phyloP scores from a whole-genome alignment of 2,329 filamentous ascomycete genomes.

The Metarhizium brunneum region DNA sequence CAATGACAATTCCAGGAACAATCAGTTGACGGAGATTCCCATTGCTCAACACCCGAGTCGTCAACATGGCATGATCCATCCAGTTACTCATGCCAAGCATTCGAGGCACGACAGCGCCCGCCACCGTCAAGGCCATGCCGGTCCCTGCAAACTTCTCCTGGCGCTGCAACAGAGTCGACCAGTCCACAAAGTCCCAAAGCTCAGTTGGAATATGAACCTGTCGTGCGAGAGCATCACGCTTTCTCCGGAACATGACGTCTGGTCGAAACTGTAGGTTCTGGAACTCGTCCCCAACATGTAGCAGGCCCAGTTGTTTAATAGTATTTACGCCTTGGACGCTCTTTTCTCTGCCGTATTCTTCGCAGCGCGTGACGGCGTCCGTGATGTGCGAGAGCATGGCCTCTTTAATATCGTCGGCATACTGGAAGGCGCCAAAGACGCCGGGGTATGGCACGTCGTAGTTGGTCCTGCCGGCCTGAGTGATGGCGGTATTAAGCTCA shows the following conservation, averaged over 20 bases:
- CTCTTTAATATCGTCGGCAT: constrained; percentile 84
- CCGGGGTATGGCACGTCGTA: constrained; percentile 83
- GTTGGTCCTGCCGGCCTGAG: constrained; percentile 64
- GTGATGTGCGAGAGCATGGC: constrained; percentile 88
- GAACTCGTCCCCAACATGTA: constrained; percentile 84
- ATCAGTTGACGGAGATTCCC: constrained; percentile 74
- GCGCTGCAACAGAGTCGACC: constrained; percentile 69
- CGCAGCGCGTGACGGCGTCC: constrained; percentile 66
- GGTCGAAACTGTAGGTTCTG: constrained; percentile 78
- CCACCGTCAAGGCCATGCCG: constrained; percentile 87
- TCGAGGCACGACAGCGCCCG: constrained; percentile 73
- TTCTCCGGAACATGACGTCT: constrained; percentile 88
- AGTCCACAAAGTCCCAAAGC: constrained; percentile 87
- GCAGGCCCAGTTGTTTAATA: constrained; percentile 79
- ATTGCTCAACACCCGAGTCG: constrained; percentile 69
- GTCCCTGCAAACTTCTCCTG: constrained; percentile 94
- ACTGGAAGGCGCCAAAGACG: constrained; percentile 75
- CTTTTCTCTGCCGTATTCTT: constrained; percentile 73
- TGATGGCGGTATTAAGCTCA: constrained; percentile 66
- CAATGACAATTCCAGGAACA: constrained; percentile 68
- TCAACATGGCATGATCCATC: constrained; percentile 79
- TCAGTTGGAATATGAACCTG: constrained; percentile 85
- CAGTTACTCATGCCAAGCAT: constrained; percentile 78
- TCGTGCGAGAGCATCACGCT: constrained; percentile 69
- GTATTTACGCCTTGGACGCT: constrained; percentile 74